Base-by-base conservation (phyloP, 2,329 filamentous ascomycete species). In the Ciborinia camelliae region DNA sequence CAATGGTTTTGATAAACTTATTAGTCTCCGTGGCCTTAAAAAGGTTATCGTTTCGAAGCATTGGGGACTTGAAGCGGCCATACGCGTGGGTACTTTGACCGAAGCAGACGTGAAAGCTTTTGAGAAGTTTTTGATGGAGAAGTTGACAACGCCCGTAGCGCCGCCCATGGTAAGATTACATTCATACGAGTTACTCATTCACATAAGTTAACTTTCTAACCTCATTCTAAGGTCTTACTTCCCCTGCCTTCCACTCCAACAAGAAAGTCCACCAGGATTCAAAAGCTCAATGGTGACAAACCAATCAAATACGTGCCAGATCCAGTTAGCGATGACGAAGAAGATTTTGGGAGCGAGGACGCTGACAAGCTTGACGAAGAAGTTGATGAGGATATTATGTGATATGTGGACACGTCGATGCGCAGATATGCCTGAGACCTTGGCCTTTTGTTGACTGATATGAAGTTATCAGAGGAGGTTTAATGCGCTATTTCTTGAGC, bases 1-100 rank as follows among this genome's bases (percentile, higher is more conserved):
- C 37, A 53, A 51, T 48, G 66, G 63, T 7, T 71, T 70, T 30
- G 69, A 72, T 30, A 61, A 14, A 8, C 55, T 72, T 6, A 10
- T 59, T 32, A 23, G 15, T 8, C 26, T 72, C 28, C 63, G 63
- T n/a, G 67, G 66, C 37, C 30, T 72, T 3, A 55, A 68, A 20
- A 65, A 64, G 26, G 68, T 72, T 23, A 68, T 55, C 3, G 62
- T 71, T n/a, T 39, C 35, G 18, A 54, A 14, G 37, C 12, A 32
- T 18, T 35, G 23, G 12, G n/a, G 1, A 8, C 10, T 54, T n/a
- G 41, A 15, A 1, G 10, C 18, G 8, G 8, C 7, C 26, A 39
- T 37, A 26, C 14, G 7, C 18, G 26, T 9, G 26, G 26, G 18
- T 15, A 2, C 4, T 45, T 23, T 54, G n/a, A 37, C 61, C 12